These are phyloP conservation scores for Linum usitatissimum DNA, from an alignment of 345 rosid species.

Conservation along the genomic window DNA sequence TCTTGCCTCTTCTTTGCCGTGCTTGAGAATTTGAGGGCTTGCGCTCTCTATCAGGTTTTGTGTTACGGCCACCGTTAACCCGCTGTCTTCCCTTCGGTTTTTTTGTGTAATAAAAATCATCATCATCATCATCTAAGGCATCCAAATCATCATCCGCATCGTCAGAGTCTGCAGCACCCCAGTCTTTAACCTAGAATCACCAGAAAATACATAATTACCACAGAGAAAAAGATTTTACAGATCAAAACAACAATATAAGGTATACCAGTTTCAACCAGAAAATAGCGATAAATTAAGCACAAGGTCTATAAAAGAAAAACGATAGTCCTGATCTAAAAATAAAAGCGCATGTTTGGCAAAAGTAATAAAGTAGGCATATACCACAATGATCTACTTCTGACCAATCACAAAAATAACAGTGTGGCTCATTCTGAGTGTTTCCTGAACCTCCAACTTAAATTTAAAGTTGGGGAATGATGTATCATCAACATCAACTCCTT, in stretches of 20 bases:
- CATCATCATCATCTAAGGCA: conserved; percentile 53
- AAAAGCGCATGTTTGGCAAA: background rate
- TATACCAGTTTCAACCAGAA: background rate
- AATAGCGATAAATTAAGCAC: background rate
- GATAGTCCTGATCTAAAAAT: background rate
- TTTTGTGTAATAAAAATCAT: conserved; percentile 52
- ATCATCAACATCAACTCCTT: too few species aligned
- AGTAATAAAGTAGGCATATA: background rate
- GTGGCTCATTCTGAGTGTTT: too few species aligned
- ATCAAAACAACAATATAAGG: background rate
- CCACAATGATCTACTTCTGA: background rate
- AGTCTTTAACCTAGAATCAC: conserved; percentile 46
- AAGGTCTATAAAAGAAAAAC: background rate
- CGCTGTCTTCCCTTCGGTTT: conserved; percentile 53
- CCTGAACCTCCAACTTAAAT: too few species aligned
- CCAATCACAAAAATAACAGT: too few species aligned
- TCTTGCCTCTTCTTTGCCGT: conserved; percentile 54
- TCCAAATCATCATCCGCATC: conserved; percentile 62
- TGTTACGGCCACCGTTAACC: conserved; percentile 40
- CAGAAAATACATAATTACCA: background rate
- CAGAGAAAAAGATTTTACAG: background rate
- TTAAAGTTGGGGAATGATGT: too few species aligned
- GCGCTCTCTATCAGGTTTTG: conserved; percentile 39
- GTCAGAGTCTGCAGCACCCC: conserved; percentile 71
- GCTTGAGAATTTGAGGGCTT: conserved; percentile 33